Conservation (phyloP, 371 early-diverging fungal species). For the Lichtheimia corymbifera region DNA sequence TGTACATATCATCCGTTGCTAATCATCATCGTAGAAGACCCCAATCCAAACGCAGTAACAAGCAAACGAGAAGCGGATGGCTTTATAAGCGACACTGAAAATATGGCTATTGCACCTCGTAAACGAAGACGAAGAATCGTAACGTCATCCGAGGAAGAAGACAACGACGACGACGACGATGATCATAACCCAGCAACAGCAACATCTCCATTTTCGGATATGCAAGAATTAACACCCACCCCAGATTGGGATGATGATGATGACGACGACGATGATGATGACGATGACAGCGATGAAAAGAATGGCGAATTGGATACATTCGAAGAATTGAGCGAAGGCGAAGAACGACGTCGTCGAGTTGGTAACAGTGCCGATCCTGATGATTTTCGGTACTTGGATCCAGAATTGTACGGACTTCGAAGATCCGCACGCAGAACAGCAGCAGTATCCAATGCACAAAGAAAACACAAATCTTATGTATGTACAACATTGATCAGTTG, state of each 20-base stretch:
- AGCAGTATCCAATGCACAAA: not conserved
- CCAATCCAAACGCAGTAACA: slow-evolving; percentile 5
- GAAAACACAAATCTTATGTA: slow-evolving; percentile 6
- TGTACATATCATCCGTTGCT: no score
- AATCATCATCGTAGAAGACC: slow-evolving; percentile 2
- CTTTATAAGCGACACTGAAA: slow-evolving; percentile 1
- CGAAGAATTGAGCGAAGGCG: slow-evolving; percentile 24
- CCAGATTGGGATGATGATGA: slow-evolving; percentile 9
- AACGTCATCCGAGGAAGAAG: slow-evolving; percentile 22
- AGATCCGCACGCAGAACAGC: slow-evolving; percentile 27
- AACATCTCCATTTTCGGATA: slow-evolving; percentile 9
- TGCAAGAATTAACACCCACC: slow-evolving; percentile 13
- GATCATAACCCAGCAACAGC: slow-evolving; percentile 2
- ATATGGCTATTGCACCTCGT: slow-evolving; percentile 9
- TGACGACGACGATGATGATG: not conserved
- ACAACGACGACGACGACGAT: slow-evolving; percentile 14
- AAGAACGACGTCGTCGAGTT: slow-evolving; percentile 17
- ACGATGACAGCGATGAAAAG: slow-evolving; percentile 1
- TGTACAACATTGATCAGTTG: not conserved
- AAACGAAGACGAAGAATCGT: slow-evolving; percentile 26
- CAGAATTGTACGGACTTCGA: slow-evolving; percentile 35
- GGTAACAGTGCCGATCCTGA: not conserved
- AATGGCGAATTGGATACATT: slow-evolving; percentile 19
- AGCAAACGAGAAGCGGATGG: slow-evolving; percentile 9
- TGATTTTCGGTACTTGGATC: slow-evolving; percentile 27